Percentiles rank a stretch among this genome's conserved stretches.
Evolutionary conservation across 495 filamentous ascomycete genomes (phyloP).

Genomic region (Neurospora sublineolata): DNA sequence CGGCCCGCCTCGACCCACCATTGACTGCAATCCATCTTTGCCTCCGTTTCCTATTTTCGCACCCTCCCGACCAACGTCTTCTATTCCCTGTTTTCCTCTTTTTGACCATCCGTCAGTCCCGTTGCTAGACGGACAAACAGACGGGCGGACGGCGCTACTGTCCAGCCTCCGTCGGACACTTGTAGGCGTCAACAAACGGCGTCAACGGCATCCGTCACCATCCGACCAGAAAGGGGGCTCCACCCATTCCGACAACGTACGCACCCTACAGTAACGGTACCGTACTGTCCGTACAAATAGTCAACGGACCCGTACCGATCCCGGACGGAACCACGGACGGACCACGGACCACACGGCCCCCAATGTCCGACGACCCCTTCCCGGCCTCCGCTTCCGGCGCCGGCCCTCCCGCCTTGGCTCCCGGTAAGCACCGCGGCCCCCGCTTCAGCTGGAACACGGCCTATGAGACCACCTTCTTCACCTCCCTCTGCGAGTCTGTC

Average conservation of each 20-base stretch:
- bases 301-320: background rate
- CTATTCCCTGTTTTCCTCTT: background rate
- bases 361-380: constrained; percentile 28
- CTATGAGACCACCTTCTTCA: constrained; percentile 41
- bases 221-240: background rate
- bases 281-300: background rate
- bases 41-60: background rate
- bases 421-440: constrained; percentile 33
- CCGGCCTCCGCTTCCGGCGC: constrained; percentile 8
- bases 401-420: constrained; percentile 5
- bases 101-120: background rate
- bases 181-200: background rate
- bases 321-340: background rate
- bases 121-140: background rate
- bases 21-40: background rate
- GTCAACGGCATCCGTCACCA: background rate
- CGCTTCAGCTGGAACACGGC: constrained; percentile 40
- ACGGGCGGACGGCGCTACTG: background rate
- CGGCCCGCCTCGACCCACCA: background rate
- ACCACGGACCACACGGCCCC: constrained; percentile 1
- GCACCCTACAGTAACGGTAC: background rate
- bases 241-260: background rate
- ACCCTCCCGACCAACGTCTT: background rate
- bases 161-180: background rate
- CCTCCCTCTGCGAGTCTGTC: constrained; percentile 39